Evolutionary conservation across 140 eudicot genomes (phyloP), one percentile per base, ranked within the genome.

Genomic region (Erigeron philadelphicus): DNA sequence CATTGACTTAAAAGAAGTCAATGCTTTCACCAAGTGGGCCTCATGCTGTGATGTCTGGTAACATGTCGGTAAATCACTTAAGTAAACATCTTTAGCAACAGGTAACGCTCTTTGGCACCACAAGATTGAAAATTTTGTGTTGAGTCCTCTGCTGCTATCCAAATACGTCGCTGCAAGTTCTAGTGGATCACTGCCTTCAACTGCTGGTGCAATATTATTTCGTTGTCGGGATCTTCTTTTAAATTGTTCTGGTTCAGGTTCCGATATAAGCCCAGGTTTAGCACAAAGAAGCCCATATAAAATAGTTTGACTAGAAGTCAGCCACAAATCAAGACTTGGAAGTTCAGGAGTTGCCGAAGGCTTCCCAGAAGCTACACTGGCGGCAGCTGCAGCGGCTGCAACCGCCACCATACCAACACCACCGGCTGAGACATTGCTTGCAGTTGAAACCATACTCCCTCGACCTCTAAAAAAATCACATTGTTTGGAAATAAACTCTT

Each of bases 301-400:
- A 66, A 88, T 82, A 12, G 78, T 76, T 61, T 81, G 90, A 75
- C 92, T 81, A 6, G 91, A 82, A 75, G 96, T 68, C 73, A 87
- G 71, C 98, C 98, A 92, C 16, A 70, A 71, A 15, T 82, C 92
- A 7, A 88, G 68, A 74, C 75, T 82, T 2, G 98, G 98, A 72
- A 92, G 96, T 25, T 88, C 95, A 2, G 98, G 96, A 50, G 81
- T 62, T 43, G 61, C 65, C 40, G 75, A 44, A 8, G 84, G 62
- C 80, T 85, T 92, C 62, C 95, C 88, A 43, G 96, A 82, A 78
- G 95, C 82, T 72, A 81, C 90, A 9, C 95, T 85, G 63, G 96
- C 97, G 11, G 97, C 97, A 1, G 96, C 97, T 0, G 97, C 97
- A 0, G 95, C 95, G 1, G 97, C 97, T 1, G 97, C 97, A 42